Conservation (phyloP, 1,284 basidiomycete genomes). For the Trametes pubescens region DNA sequence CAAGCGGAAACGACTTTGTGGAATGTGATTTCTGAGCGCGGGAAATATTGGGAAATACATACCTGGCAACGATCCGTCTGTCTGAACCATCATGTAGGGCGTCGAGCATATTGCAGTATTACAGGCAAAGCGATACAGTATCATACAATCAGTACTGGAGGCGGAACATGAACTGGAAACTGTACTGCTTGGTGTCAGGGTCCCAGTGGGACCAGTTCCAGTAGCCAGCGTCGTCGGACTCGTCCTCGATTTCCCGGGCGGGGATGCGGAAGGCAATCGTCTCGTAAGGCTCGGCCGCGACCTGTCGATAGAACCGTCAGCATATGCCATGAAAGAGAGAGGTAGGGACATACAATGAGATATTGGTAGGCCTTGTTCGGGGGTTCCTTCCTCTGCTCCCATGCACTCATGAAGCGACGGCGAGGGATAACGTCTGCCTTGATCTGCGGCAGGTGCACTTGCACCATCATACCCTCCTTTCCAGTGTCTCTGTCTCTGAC, state of each 20-base stretch:
- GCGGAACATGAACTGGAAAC: slow-evolving; percentile 94
- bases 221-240: slow-evolving; percentile 87
- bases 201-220: slow-evolving; percentile 99
- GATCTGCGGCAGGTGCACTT: slow-evolving; percentile 95
- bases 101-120: slow-evolving; percentile 4
- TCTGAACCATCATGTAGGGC: neutral
- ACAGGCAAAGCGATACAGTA: slow-evolving; percentile 22
- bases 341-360: slow-evolving; percentile 77
- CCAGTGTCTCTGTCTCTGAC: slow-evolving; percentile 81
- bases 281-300: slow-evolving; percentile 98
- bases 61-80: neutral
- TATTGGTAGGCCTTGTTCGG: slow-evolving; percentile 98
- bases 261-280: slow-evolving; percentile 99
- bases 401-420: slow-evolving; percentile 96
- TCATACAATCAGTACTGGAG: slow-evolving; percentile 57
- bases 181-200: slow-evolving; percentile 94
- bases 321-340: slow-evolving; percentile 13
- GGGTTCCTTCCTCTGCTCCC: slow-evolving; percentile 96
- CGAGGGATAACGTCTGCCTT: slow-evolving; percentile 87
- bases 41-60: neutral
- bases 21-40: slow-evolving; percentile 42
- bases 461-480: slow-evolving; percentile 95
- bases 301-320: slow-evolving; percentile 54
- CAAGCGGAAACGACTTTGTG: slow-evolving; percentile 45
- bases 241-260: slow-evolving; percentile 95